Conservation (phyloP, 2,329 filamentous ascomycete species). For the Chrysosporium queenslandicum region DNA sequence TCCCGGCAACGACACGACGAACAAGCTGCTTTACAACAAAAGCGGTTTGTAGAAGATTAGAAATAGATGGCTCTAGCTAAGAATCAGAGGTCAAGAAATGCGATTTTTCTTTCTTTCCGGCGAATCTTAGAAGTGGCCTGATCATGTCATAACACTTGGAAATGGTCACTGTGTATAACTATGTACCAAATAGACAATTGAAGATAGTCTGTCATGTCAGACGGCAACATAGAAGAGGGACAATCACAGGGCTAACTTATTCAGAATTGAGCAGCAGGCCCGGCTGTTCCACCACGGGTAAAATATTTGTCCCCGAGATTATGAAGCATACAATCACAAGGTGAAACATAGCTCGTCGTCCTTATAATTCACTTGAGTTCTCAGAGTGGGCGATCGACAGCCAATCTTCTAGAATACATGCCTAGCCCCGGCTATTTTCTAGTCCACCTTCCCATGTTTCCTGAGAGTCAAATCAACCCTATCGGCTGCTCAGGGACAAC, state of each 20-base stretch:
- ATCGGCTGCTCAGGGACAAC: not conserved
- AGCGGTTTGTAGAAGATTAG: not conserved
- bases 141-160: not conserved
- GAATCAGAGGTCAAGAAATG: not conserved
- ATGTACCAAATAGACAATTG: not conserved
- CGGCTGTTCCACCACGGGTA: not conserved
- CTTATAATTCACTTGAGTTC: not conserved
- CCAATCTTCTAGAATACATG: not conserved
- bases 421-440: not conserved
- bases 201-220: not conserved
- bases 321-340: not conserved
- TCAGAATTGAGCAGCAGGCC: not conserved
- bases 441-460: not conserved
- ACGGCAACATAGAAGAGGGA: not conserved
- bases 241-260: not conserved
- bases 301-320: not conserved
- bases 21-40: constrained; percentile 25
- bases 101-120: not conserved
- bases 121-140: not conserved
- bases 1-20: constrained; percentile 22
- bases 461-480: not conserved
- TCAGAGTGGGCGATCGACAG: not conserved
- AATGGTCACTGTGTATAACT: not conserved
- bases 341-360: not conserved
- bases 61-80: not conserved